Percentiles rank a stretch among this genome's conserved stretches.
phyloP scores from a whole-genome alignment of 2,329 filamentous ascomycete species.

The Alternaria gansuensis region DNA sequence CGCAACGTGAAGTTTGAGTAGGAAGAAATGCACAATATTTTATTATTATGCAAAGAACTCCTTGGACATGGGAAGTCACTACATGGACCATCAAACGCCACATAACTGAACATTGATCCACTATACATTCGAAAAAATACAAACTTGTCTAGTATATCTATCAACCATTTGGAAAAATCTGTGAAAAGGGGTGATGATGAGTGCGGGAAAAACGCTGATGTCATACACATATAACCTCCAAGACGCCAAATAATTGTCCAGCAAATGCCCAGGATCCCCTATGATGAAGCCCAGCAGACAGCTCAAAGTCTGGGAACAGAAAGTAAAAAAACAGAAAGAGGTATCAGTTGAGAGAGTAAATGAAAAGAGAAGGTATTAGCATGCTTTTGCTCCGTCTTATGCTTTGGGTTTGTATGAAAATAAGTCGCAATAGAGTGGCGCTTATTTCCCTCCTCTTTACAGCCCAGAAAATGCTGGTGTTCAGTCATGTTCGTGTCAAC shows the following conservation, averaged over 20 bases:
- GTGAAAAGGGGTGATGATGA: not conserved
- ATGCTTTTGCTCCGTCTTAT: conserved; percentile 4
- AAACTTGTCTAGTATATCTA: conserved; percentile 1
- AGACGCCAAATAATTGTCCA: conserved; percentile 3
- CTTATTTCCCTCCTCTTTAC: not conserved
- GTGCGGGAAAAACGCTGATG: conserved; percentile 3
- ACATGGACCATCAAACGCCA: not conserved
- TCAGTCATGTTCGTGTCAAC: conserved; percentile 4
- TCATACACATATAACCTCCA: not conserved
- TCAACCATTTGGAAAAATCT: not conserved
- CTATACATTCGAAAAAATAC: conserved; percentile 7
- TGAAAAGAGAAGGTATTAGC: not conserved
- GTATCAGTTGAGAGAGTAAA: conserved; percentile 3
- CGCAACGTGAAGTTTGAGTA: not conserved
- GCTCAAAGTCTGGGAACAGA: not conserved
- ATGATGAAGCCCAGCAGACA: conserved; percentile 1
- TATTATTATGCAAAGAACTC: too few relatives aligned
- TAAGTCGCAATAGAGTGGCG: conserved; percentile 2
- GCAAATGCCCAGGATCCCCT: not conserved
- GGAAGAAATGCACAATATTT: not conserved
- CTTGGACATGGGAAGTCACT: too few relatives aligned
- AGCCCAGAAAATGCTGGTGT: not conserved
- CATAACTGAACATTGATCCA: not conserved
- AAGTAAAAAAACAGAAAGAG: not conserved
- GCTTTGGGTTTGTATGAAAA: not conserved